Evolutionary conservation across 2,329 filamentous ascomycete species (phyloP), one percentile per base, ranked within the genome.

Genomic region (Hypoxylon sp.): DNA sequence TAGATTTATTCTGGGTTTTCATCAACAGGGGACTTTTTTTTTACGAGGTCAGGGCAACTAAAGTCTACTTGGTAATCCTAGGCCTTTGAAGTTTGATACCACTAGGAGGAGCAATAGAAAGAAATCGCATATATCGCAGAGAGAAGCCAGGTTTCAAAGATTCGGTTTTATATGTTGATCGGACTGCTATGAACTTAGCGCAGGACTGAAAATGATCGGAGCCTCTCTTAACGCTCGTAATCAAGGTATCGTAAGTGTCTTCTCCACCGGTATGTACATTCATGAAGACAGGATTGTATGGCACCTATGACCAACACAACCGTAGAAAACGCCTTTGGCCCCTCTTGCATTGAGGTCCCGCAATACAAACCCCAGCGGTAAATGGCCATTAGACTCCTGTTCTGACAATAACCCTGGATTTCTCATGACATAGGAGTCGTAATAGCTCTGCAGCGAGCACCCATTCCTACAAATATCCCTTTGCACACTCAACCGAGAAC

Each of bases 401-500:
- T 12, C 28, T 18, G 8, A 44, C 14, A 32, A 44, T n/a, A 16
- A 20, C 14, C 11, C 16, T 16, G 14, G 38, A 4, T 5, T 28
- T 2, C 9, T 8, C n/a, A 45, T 46, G 8, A 12, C 22, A 24
- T 7, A 26, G 22, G 26, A 2, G n/a, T 46, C 7, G 42, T 46
- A 36, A 36, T 7, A 6, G 28, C 11, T n/a, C 30, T 16, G 12
- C 18, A 4, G 20, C 42, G 4, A 28, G 28, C 22, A 38, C 2
- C 16, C 28, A 48, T 24, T 55, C 9, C 30, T 38, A 9, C 6
- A 12, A 26, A 9, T 4, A 11, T 4, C 30, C n/a, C 3, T n/a
- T 48, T 20, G 5, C 4, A 20, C 51, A 45, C 20, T 62, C 53
- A 73, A 40, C 67, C 71, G 40, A 77, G 73, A n/a, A 76, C 62